Percentiles rank a stretch among this genome's conserved stretches.
phyloP scores from a whole-genome alignment of 257 asterid genomes.

The Avicennia marina region DNA sequence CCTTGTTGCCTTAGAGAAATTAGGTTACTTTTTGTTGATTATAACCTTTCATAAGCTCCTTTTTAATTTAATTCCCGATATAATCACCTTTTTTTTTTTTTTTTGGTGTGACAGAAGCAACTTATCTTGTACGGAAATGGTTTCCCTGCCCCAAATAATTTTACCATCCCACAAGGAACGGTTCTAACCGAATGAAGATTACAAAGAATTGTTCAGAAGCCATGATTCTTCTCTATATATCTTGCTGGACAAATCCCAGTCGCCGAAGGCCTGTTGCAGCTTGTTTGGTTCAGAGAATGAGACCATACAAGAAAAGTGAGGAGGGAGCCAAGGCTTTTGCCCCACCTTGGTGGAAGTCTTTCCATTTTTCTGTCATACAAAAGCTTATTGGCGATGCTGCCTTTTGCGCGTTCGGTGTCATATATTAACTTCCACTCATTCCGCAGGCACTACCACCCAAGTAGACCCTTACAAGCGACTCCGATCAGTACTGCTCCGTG shows the following conservation, averaged over 20 bases:
- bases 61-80: too few relatives aligned
- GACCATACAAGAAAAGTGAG: constrained; percentile 73
- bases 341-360: constrained; percentile 78
- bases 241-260: constrained; percentile 53
- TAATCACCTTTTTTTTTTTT: too few relatives aligned
- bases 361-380: constrained; percentile 52
- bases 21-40: too few relatives aligned
- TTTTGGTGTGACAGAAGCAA: too few relatives aligned
- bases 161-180: too few relatives aligned
- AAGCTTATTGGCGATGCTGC: constrained; percentile 60
- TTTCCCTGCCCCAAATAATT: not conserved
- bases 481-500: too few relatives aligned
- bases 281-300: constrained; percentile 72
- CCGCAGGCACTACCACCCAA: constrained; percentile 73
- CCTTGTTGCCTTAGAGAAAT: too few relatives aligned
- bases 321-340: constrained; percentile 63
- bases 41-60: too few relatives aligned
- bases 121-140: not conserved
- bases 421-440: constrained; percentile 31
- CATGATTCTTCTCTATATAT: too few relatives aligned
- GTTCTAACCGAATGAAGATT: too few relatives aligned
- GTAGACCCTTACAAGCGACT: constrained; percentile 62
- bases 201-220: too few relatives aligned
- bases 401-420: constrained; percentile 71
- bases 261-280: constrained; percentile 80